Conservation (phyloP, 768 basidiomycete genomes). For the Mycena vulgaris region DNA sequence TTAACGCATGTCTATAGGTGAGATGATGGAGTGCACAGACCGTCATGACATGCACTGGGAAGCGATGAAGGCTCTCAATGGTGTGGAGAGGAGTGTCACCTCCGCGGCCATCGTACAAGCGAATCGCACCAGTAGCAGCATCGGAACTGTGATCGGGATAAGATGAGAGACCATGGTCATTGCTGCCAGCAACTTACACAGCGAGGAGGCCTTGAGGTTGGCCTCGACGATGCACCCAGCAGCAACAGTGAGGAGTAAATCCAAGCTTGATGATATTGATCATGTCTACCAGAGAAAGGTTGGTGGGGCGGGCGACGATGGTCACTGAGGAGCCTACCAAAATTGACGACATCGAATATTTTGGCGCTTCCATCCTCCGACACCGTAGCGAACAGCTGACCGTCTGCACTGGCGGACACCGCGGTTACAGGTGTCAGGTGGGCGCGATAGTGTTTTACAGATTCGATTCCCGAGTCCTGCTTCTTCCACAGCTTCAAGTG, state of each 20-base stretch:
- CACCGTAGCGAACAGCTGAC: slow-evolving; percentile 91
- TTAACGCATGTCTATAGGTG: background rate
- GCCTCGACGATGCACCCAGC: slow-evolving; percentile 94
- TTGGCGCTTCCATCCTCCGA: slow-evolving; percentile 94
- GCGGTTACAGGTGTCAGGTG: slow-evolving; percentile 85
- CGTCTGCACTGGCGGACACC: slow-evolving; percentile 92
- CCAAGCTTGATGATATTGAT: slow-evolving; percentile 97
- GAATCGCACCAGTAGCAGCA: slow-evolving; percentile 77
- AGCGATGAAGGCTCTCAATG: slow-evolving; percentile 84
- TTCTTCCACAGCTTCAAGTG: slow-evolving; percentile 99
- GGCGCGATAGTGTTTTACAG: slow-evolving; percentile 98
- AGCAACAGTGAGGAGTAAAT: slow-evolving; percentile 89
- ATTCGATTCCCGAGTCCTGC: slow-evolving; percentile 95
- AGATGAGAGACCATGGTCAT: slow-evolving; percentile 22
- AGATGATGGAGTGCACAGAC: slow-evolving; percentile 62
- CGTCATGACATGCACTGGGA: slow-evolving; percentile 92
- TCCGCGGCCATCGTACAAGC: slow-evolving; percentile 94
- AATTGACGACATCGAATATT: slow-evolving; percentile 98
- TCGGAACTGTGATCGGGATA: slow-evolving; percentile 76
- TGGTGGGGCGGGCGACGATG: background rate
- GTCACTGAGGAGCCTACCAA: slow-evolving; percentile 71
- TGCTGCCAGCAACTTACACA: slow-evolving; percentile 67
- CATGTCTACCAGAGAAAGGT: slow-evolving; percentile 78
- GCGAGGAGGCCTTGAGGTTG: slow-evolving; percentile 92
- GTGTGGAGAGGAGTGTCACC: slow-evolving; percentile 83